Percentiles rank a stretch among this genome's conserved stretches.
Evolutionary conservation across 306 rosid genomes (phyloP).

Genomic region (Acacia melanoxylon): DNA sequence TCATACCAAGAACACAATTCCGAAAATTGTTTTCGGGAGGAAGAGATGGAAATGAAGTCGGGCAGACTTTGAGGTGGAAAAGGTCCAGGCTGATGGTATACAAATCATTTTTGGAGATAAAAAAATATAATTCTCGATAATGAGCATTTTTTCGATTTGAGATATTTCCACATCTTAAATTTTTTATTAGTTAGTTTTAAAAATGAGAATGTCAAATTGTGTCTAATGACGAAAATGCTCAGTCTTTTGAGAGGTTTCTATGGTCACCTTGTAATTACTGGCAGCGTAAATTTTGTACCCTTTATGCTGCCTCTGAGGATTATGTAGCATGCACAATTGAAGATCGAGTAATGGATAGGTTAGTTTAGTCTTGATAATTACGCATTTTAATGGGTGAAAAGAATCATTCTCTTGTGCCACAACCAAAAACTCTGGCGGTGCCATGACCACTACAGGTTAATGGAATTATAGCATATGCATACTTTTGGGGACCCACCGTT

Average conservation of each 20-base stretch:
- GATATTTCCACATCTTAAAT: not conserved
- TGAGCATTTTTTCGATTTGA: not conserved
- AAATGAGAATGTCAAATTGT: not conserved
- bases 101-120: not conserved
- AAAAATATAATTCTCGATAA: not conserved
- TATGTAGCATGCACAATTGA: not conserved
- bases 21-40: not conserved
- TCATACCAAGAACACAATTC: slow-evolving; percentile 32
- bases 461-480: not conserved
- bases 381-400: not conserved
- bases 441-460: not conserved
- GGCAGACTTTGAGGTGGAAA: slow-evolving; percentile 24
- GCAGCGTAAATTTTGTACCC: slow-evolving; percentile 60
- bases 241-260: not conserved
- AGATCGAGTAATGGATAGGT: not conserved
- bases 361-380: slow-evolving; percentile 8
- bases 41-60: slow-evolving; percentile 24
- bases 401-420: not conserved
- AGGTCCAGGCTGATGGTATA: slow-evolving; percentile 15
- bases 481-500: not conserved
- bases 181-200: not conserved
- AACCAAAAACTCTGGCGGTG: not conserved
- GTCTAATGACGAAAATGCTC: not conserved
- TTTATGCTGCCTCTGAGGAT: slow-evolving; percentile 43
- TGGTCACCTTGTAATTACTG: not conserved